Conservation (phyloP, 352 stramenopile species). For the Blastocystis sp. region DNA sequence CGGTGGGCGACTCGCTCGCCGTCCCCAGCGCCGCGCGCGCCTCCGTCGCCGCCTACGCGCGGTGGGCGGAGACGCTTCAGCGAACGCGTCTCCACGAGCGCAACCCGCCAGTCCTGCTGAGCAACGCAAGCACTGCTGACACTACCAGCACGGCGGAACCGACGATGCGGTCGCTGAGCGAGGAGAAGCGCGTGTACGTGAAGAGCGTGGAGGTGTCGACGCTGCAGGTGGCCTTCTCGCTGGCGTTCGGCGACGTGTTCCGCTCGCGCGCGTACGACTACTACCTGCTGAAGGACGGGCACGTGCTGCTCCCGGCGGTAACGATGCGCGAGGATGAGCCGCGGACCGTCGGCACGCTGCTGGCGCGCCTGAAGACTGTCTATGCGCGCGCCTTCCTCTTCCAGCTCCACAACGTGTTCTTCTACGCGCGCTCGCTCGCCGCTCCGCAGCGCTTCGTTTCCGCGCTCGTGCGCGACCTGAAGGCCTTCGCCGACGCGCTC, state of each 20-base stretch:
- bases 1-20: background rate
- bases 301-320: background rate
- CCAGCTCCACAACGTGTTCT: background rate
- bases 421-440: background rate
- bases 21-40: background rate
- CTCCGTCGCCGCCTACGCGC: background rate
- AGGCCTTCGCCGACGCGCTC: background rate
- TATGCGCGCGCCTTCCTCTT: conserved; percentile 10
- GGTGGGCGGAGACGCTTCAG: background rate
- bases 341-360: background rate
- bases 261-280: background rate
- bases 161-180: background rate
- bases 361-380: background rate
- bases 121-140: background rate
- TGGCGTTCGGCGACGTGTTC: background rate
- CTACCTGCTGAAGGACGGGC: background rate
- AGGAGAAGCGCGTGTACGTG: background rate
- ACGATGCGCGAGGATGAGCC: background rate
- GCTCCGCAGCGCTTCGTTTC: background rate
- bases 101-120: background rate
- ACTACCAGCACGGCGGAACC: background rate
- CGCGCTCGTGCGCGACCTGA: background rate
- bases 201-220: background rate
- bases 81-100: background rate
- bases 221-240: background rate